Conservation (phyloP, 345 rosid genomes). For the Aegle marmelos region DNA sequence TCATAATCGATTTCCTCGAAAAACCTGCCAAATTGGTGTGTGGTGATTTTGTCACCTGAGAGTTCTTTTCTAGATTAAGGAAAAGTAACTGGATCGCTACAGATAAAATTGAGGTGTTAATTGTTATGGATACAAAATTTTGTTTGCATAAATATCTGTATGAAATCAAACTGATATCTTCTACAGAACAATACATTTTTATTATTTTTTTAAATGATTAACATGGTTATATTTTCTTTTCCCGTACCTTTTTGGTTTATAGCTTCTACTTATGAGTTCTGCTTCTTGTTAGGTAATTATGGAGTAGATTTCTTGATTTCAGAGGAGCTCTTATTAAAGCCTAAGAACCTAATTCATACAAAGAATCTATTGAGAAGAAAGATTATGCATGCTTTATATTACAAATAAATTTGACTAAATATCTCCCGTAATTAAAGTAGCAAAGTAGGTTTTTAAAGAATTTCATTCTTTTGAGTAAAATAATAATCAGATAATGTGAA, state of each 20-base stretch:
- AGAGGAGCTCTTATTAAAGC: no score
- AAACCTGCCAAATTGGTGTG: neutral
- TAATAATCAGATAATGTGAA: no score
- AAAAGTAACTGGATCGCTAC: constrained; percentile 25
- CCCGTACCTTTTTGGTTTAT: neutral
- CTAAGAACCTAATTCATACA: no score
- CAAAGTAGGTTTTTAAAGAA: no score
- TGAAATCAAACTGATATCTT: constrained; percentile 2
- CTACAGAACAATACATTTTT: neutral
- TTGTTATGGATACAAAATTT: neutral
- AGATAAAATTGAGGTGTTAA: constrained; percentile 26
- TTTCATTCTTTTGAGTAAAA: no score
- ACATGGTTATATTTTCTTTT: neutral
- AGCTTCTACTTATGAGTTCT: neutral
- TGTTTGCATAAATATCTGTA: neutral
- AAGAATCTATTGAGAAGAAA: no score
- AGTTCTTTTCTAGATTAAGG: constrained; percentile 4
- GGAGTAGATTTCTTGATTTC: no score
- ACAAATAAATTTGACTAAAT: no score
- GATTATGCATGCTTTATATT: no score
- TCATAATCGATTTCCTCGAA: neutral
- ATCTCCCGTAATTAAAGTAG: no score
- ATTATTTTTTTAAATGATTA: neutral
- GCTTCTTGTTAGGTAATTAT: neutral
- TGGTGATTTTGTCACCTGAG: constrained; percentile 1